Percentiles rank a stretch among this genome's conserved stretches.
These are phyloP conservation scores for Fragosphaeria purpurea DNA, from an alignment of 2,329 filamentous ascomycete genomes.

Conservation along the genomic window DNA sequence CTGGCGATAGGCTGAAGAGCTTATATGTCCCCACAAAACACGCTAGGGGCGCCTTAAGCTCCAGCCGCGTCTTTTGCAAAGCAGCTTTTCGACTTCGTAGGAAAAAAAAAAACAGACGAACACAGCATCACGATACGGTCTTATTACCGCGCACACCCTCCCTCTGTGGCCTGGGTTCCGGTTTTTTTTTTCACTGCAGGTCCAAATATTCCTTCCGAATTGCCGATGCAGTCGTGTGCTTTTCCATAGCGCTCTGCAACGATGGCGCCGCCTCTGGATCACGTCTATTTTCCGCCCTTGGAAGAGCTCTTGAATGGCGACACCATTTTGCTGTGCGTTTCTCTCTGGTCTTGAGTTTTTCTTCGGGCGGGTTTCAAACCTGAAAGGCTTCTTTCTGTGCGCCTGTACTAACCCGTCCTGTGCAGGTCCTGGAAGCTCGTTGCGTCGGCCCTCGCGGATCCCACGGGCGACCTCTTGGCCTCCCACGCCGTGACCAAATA, in stretches of 20 bases:
- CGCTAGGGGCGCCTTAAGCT: conserved; percentile 1
- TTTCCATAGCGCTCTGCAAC: conserved; percentile 16
- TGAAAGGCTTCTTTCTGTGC: too few species aligned
- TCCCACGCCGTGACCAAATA: conserved; percentile 54
- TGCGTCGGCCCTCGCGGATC: conserved; percentile 46
- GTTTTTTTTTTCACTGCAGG: too few species aligned
- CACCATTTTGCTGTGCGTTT: conserved; percentile 64
- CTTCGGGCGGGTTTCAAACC: neutral
- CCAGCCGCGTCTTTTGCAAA: conserved; percentile 11
- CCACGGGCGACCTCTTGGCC: conserved; percentile 42
- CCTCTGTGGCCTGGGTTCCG: neutral
- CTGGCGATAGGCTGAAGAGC: conserved; percentile 1
- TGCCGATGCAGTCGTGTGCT: conserved; percentile 3
- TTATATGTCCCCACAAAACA: conserved; percentile 7
- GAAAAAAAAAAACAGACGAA: neutral
- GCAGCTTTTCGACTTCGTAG: too few species aligned
- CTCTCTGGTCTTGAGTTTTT: conserved; percentile 2
- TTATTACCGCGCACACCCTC: neutral
- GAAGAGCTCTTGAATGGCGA: conserved; percentile 77
- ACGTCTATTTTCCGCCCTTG: conserved; percentile 72
- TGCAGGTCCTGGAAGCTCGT: conserved; percentile 52
- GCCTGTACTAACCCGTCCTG: conserved; percentile 7
- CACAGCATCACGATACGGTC: neutral
- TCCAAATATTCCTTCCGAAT: neutral
- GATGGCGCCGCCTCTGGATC: conserved; percentile 64